Evolutionary conservation across 306 rosid species (phyloP), one percentile per base, ranked within the genome.

Genomic region (Arachis stenosperma): DNA sequence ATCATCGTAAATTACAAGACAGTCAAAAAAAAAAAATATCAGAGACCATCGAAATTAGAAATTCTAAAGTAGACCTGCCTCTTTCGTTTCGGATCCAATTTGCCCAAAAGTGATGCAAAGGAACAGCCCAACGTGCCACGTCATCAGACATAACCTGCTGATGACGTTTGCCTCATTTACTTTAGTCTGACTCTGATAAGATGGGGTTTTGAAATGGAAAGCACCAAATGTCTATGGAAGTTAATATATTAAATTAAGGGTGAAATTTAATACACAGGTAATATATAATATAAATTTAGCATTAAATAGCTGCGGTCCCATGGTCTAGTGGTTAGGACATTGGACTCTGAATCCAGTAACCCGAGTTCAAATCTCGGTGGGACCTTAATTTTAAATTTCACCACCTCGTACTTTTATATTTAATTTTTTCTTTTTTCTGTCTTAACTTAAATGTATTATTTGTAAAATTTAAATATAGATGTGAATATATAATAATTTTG

Each of bases 31-130:
- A 14, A 75, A 43, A 65, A 70, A 72, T 8, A 50, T 56, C 48
- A 30, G 22, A 75, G 46, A 22, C 6, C 76, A 75, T 58, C 12
- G 13, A 63, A 66, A 73, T 41, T 40, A 39, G 59, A 57, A 70
- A 53, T 80, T 75, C 69, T 81, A 79, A 89, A 93, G 89, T 91
- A 91, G 60, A 84, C 88, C 6, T 94, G 96, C 12, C 96, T 85
- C 92, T 97, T 91, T 61, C 97, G 90, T 83, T 94, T 94, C 27
- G 93, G 91, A 91, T 4, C 97, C 99, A 75, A 94, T 94, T 78
- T 94, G 99, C 75, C 97, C 97, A 48, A 94, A 91, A 47, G 99
- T 91, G 37, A 94, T 96, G 73, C 60, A 9, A 47, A 89, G 6
- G 81, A 94, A 94, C 65, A 94, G 79, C 2, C 97, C 99, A 33